Conservation (phyloP, 331 rosid genomes). For the Acacia concinna region DNA sequence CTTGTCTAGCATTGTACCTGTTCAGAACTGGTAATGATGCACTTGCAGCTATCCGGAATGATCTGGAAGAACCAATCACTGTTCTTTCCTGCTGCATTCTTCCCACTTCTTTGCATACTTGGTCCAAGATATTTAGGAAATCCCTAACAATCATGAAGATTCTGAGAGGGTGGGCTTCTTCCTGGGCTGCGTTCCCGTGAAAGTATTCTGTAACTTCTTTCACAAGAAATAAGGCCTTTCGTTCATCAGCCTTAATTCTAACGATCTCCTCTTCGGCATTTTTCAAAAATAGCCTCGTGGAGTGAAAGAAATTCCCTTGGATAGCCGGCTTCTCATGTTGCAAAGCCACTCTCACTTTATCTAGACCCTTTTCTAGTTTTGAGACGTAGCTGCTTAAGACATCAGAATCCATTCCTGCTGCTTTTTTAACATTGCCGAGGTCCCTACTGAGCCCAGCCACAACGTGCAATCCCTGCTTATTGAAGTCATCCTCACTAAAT, state of each 20-base stretch:
- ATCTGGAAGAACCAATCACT: constrained; percentile 78
- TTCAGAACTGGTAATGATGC: constrained; percentile 85
- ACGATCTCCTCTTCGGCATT: constrained; percentile 79
- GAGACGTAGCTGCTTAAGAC: constrained; percentile 83
- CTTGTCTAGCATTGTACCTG: constrained; percentile 71
- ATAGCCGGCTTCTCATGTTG: constrained; percentile 65
- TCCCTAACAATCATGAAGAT: constrained; percentile 95
- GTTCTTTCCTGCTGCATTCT: constrained; percentile 68
- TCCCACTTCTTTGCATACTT: constrained; percentile 97
- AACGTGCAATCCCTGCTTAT: constrained; percentile 81
- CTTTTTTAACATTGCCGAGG: constrained; percentile 77
- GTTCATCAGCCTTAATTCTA: constrained; percentile 70
- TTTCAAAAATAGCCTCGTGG: constrained; percentile 73
- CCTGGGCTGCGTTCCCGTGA: constrained; percentile 85
- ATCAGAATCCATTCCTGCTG: constrained; percentile 99
- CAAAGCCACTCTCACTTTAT: constrained; percentile 73
- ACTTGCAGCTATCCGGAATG: constrained; percentile 75
- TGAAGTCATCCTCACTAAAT: constrained; percentile 67
- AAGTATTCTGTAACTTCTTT: constrained; percentile 91
- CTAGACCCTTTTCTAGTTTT: constrained; percentile 93
- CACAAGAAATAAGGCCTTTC: constrained; percentile 72
- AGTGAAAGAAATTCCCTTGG: constrained; percentile 70
- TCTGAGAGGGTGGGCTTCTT: constrained; percentile 95
- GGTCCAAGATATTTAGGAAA: constrained; percentile 73
- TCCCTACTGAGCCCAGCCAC: constrained; percentile 92